Conservation (phyloP, 371 early-diverging fungal genomes). For the Mucor racemosus region DNA sequence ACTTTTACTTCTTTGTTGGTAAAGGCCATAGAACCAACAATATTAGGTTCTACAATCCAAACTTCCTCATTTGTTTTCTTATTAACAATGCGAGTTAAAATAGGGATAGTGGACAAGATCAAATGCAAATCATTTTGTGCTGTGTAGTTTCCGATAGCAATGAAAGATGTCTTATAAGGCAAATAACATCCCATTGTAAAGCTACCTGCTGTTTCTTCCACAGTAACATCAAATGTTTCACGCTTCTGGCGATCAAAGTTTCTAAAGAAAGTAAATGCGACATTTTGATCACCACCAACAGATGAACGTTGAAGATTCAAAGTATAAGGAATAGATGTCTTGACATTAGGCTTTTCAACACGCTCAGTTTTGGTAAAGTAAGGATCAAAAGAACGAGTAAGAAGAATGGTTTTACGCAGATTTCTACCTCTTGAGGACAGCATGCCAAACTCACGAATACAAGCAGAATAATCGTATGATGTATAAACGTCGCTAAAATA, state of each 20-base stretch:
- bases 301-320: conserved; percentile 59
- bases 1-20: conserved; percentile 51
- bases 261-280: conserved; percentile 69
- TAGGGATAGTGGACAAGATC: conserved; percentile 69
- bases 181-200: conserved; percentile 53
- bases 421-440: conserved; percentile 70
- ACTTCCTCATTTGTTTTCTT: conserved; percentile 53
- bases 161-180: conserved; percentile 69
- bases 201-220: conserved; percentile 28
- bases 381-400: conserved; percentile 70
- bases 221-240: conserved; percentile 53
- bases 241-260: conserved; percentile 65
- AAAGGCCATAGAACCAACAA: conserved; percentile 64
- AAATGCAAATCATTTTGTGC: conserved; percentile 60
- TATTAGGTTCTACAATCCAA: conserved; percentile 71
- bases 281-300: conserved; percentile 38
- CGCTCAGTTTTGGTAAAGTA: conserved; percentile 63
- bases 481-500: conserved; percentile 72
- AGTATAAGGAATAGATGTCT: conserved; percentile 48
- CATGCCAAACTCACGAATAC: conserved; percentile 80
- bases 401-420: conserved; percentile 64
- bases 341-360: conserved; percentile 35
- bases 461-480: conserved; percentile 80
- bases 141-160: conserved; percentile 70
- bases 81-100: conserved; percentile 52